Conservation (phyloP, 1,284 basidiomycete species). For the Austroboletus niveus region DNA sequence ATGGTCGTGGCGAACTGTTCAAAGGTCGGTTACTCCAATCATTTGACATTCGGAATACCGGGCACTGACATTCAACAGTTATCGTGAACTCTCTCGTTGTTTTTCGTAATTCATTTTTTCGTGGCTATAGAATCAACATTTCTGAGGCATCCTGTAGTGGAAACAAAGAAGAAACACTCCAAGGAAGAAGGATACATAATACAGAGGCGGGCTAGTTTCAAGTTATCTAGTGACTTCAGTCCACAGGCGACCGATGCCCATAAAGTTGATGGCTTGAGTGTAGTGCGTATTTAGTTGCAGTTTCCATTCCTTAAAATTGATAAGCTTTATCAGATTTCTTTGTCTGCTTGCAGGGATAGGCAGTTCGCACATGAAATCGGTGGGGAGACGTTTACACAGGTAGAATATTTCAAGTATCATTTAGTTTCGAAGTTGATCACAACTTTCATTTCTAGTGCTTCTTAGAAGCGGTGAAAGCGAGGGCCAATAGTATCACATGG, state of each 20-base stretch:
- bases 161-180: not conserved
- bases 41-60: not conserved
- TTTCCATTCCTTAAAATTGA: not conserved
- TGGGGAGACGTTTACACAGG: constrained; percentile 27
- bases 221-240: not conserved
- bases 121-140: not conserved
- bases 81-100: constrained; percentile 4
- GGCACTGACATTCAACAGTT: constrained; percentile 2
- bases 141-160: constrained; percentile 8
- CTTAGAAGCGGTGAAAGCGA: constrained; percentile 15
- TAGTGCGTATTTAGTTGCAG: constrained; percentile 12
- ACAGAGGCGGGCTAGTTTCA: constrained; percentile 5
- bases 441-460: constrained; percentile 21
- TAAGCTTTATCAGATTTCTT: constrained; percentile 20
- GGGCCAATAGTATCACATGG: constrained; percentile 20
- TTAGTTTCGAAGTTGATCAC: not conserved
- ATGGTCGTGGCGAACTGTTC: constrained; percentile 18
- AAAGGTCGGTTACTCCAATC: constrained; percentile 5
- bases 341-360: constrained; percentile 29
- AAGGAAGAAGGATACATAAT: not conserved
- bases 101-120: constrained; percentile 11
- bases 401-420: not conserved
- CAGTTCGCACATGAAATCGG: constrained; percentile 23
- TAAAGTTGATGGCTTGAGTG: constrained; percentile 14
- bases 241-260: constrained; percentile 3